Percentiles rank a stretch among this genome's conserved stretches.
Evolutionary conservation across 352 stramenopile species (phyloP).

Genomic region (Phytophthora aleatoria): DNA sequence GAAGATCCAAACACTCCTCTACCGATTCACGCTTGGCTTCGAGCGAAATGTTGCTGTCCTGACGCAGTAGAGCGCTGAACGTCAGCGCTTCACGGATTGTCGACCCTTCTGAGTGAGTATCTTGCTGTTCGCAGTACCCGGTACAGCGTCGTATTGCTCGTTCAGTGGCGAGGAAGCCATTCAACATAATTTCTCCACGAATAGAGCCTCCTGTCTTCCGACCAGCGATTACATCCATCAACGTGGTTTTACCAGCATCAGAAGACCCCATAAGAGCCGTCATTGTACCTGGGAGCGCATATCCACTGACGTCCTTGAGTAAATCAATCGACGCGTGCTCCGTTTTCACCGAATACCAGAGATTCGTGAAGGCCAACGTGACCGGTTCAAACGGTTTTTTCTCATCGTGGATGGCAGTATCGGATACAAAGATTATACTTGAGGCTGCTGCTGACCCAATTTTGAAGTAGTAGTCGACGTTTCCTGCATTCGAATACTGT

Average conservation of each 20-base stretch:
- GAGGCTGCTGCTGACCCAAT: neutral
- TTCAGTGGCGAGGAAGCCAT: conserved; percentile 77
- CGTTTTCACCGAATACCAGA: conserved; percentile 7
- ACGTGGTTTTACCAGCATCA: conserved; percentile 15
- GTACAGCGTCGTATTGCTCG: conserved; percentile 35
- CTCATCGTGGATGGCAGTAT: conserved; percentile 1
- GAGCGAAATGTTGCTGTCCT: conserved; percentile 24
- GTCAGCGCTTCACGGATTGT: conserved; percentile 87
- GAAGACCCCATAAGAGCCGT: conserved; percentile 19
- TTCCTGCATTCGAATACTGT: neutral
- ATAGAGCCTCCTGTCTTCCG: conserved; percentile 88
- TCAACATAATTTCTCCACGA: conserved; percentile 86
- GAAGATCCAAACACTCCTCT: conserved; percentile 45
- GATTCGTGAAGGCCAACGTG: conserved; percentile 1
- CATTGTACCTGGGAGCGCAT: conserved; percentile 26
- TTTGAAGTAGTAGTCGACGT: conserved; percentile 6
- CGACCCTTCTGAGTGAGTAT: conserved; percentile 73
- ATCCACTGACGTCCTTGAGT: conserved; percentile 7
- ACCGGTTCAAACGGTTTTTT: neutral
- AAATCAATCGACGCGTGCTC: conserved; percentile 2
- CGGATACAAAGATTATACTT: neutral
- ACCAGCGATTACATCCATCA: conserved; percentile 37
- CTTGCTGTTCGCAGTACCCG: conserved; percentile 78
- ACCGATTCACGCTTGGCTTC: conserved; percentile 35
- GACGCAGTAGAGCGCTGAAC: conserved; percentile 84